Base-by-base conservation (phyloP, 2,329 filamentous ascomycete genomes). In the Arthrobotrys pseudoclavata region DNA sequence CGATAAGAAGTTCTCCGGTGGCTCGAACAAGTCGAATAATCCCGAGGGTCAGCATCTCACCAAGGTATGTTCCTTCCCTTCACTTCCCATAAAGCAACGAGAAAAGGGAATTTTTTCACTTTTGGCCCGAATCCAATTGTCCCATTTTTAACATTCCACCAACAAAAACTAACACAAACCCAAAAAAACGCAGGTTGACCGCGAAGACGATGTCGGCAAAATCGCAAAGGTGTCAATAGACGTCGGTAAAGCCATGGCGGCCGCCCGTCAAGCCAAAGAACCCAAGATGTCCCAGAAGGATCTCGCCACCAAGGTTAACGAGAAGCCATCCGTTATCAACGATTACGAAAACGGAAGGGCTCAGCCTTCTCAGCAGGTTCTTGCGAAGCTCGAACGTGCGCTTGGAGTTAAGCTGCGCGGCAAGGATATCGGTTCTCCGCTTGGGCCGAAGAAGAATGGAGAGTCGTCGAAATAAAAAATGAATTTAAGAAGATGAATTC, bases 231-330 rank as follows among this genome's bases (percentile, higher is more conserved):
- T 97, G 75, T 93, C 94, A 83, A 87, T 88, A 82, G 87, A 89
- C 70, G 93, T 98, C 80, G 93, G 92, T 82, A 89, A 92, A 80
- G 92, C 91, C 80, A 97, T 98, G 86, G 88, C 90, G 82, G 88
- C 91, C 82, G 89, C 92, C 69, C 92, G 96, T 80, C 90, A 90
- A 83, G 89, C 91, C 83, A 91, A 93, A 84, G 92, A 92, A 85
- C 94, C 94, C 85, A 96, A 97, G 87, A 95, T 98, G 93, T 96
- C 94, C 71, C 96, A 98, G 86, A 96, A 96, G 84, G 89, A 78
- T n/a, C 68, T 91, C 69, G 95, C 94, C 79, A 93, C 91, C 80
- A 93, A 93, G 86, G 94, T 92, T 87, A 97, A 97, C 87, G 94
- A 91, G 79, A 95, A 92, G 48, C 89, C 91, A 64, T 88, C 89